phyloP scores from a whole-genome alignment of 2,329 filamentous ascomycete genomes.

The Botrytis fragariae region DNA sequence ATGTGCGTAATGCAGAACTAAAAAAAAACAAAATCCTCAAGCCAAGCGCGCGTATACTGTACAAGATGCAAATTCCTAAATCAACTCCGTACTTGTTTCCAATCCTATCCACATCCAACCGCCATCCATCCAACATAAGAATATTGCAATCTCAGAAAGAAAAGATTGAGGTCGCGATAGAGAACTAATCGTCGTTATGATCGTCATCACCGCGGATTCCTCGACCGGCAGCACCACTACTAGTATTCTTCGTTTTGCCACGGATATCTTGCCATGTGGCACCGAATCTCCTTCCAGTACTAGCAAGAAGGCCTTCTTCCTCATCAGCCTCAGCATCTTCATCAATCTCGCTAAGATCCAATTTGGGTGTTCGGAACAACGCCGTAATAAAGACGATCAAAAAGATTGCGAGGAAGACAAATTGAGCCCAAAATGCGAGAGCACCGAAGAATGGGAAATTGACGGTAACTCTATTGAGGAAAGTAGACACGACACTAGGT shows the following conservation, averaged over 20 bases:
- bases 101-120: slow-evolving; percentile 8
- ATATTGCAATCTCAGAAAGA: slow-evolving; percentile 1
- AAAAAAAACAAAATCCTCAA: neutral
- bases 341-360: slow-evolving; percentile 76
- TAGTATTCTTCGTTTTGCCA: slow-evolving; percentile 37
- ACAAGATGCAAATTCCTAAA: neutral
- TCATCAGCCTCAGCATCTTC: slow-evolving; percentile 89
- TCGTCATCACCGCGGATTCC: slow-evolving; percentile 30
- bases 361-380: slow-evolving; percentile 74
- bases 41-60: neutral
- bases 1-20: neutral
- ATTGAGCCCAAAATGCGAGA: slow-evolving; percentile 95
- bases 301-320: slow-evolving; percentile 86
- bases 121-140: neutral
- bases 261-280: slow-evolving; percentile 89
- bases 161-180: neutral
- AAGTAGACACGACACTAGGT: slow-evolving; percentile 84
- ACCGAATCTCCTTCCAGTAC: slow-evolving; percentile 75
- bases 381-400: slow-evolving; percentile 76
- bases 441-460: slow-evolving; percentile 95
- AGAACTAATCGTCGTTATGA: slow-evolving; percentile 9
- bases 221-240: slow-evolving; percentile 26
- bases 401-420: slow-evolving; percentile 83
- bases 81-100: slow-evolving; percentile 8
- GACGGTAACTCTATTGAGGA: slow-evolving; percentile 86